Percentiles rank a stretch among this genome's conserved stretches.
Evolutionary conservation across 2,329 filamentous ascomycete species (phyloP).

Genomic region (Leptosphaerulina australis): DNA sequence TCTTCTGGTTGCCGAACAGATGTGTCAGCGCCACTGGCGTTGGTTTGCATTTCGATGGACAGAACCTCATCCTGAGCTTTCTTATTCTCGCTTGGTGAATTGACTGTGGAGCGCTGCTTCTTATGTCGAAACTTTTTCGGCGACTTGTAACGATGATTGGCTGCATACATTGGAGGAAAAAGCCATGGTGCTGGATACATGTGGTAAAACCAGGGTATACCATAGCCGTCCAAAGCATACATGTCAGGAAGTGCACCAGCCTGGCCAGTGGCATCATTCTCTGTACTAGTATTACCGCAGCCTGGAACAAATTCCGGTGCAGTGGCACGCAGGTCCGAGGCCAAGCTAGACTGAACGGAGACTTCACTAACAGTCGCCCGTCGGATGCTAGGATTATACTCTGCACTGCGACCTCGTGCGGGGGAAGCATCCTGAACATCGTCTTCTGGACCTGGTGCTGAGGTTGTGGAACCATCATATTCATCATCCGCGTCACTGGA

Average conservation of each 20-base stretch:
- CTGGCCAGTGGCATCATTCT: not conserved
- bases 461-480: not conserved
- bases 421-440: not conserved
- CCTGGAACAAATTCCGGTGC: slow-evolving; percentile 40
- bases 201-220: slow-evolving; percentile 38
- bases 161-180: slow-evolving; percentile 22
- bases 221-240: slow-evolving; percentile 31
- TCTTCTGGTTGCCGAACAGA: not conserved
- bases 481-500: slow-evolving; percentile 1
- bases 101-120: slow-evolving; percentile 12
- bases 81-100: not conserved
- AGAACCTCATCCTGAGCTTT: not conserved
- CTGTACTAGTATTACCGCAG: not conserved
- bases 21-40: not conserved
- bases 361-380: slow-evolving; percentile 17
- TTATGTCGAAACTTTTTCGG: slow-evolving; percentile 28
- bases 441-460: not conserved
- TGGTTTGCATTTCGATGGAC: not conserved
- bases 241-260: slow-evolving; percentile 21
- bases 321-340: slow-evolving; percentile 40
- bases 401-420: slow-evolving; percentile 17
- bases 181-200: slow-evolving; percentile 37
- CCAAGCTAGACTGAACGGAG: slow-evolving; percentile 24
- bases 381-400: slow-evolving; percentile 8
- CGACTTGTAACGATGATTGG: slow-evolving; percentile 25